Conservation (phyloP, 192 early-diverging fungal species). For the Backusella australiensis region DNA sequence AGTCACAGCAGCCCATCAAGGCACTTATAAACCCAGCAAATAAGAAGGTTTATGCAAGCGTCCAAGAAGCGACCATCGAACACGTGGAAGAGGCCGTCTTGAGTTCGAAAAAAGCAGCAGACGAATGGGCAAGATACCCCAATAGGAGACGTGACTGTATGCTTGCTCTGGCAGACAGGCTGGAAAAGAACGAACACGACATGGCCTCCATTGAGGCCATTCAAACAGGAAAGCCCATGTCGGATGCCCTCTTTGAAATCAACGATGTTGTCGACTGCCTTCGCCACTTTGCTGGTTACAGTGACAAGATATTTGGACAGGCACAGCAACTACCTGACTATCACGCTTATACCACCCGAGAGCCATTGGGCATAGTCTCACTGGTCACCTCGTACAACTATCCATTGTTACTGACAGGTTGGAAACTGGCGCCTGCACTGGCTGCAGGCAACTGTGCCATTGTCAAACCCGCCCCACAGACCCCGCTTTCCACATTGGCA, state of each 20-base stretch:
- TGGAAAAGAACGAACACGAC: constrained; percentile 37
- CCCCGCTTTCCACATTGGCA: constrained; percentile 53
- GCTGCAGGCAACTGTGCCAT: constrained; percentile 66
- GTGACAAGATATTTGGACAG: constrained; percentile 54
- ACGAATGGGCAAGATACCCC: constrained; percentile 1
- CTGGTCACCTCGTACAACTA: constrained; percentile 76
- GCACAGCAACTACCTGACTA: constrained; percentile 33
- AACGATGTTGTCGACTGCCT: constrained; percentile 58
- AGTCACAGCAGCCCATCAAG: not conserved
- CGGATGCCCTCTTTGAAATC: constrained; percentile 47
- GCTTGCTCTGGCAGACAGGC: constrained; percentile 37
- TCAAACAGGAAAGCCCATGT: constrained; percentile 53
- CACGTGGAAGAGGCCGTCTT: constrained; percentile 12
- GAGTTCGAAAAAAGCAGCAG: not conserved
- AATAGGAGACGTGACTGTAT: constrained; percentile 43
- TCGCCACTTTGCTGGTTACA: constrained; percentile 71
- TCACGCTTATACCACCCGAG: constrained; percentile 43
- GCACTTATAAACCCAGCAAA: not conserved
- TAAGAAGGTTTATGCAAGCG: not conserved
- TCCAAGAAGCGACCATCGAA: constrained; percentile 7
- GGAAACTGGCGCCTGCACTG: constrained; percentile 79
- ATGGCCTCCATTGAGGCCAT: constrained; percentile 47
- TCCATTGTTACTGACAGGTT: constrained; percentile 57
- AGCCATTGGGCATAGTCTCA: constrained; percentile 68
- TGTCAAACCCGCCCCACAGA: constrained; percentile 59